Conservation (phyloP, 306 rosid genomes). For the Quercus suber region DNA sequence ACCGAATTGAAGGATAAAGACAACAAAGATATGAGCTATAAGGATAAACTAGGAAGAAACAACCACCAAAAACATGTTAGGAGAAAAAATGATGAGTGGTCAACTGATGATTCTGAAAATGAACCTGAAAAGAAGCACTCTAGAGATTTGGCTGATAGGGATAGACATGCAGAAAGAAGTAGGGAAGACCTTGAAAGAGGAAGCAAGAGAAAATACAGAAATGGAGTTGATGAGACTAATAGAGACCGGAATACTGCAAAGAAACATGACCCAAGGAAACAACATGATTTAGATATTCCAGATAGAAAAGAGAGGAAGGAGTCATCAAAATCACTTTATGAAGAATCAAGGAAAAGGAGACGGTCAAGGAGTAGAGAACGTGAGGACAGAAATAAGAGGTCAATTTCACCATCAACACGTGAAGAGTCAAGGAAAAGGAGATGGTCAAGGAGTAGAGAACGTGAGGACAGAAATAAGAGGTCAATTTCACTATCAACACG, state of each 20-base stretch:
- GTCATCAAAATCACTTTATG: constrained; percentile 38
- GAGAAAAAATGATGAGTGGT: constrained; percentile 5
- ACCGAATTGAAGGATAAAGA: constrained; percentile 33
- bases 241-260: constrained; percentile 35
- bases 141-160: constrained; percentile 42
- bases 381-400: constrained; percentile 48
- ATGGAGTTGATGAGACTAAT: constrained; percentile 46
- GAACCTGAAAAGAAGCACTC: constrained; percentile 51
- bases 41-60: constrained; percentile 22
- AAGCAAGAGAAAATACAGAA: constrained; percentile 46
- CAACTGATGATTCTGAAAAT: constrained; percentile 31
- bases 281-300: constrained; percentile 25
- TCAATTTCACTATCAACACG: constrained; percentile 52
- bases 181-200: constrained; percentile 54
- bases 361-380: constrained; percentile 60
- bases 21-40: constrained; percentile 15
- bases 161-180: constrained; percentile 37
- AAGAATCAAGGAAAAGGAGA: constrained; percentile 60
- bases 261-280: constrained; percentile 50
- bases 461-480: constrained; percentile 44
- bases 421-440: constrained; percentile 42
- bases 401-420: constrained; percentile 50
- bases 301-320: constrained; percentile 51
- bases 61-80: constrained; percentile 16
- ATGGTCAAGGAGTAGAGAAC: constrained; percentile 64